Conservation (phyloP, 2,329 filamentous ascomycete species). For the Cercospora sp. region DNA sequence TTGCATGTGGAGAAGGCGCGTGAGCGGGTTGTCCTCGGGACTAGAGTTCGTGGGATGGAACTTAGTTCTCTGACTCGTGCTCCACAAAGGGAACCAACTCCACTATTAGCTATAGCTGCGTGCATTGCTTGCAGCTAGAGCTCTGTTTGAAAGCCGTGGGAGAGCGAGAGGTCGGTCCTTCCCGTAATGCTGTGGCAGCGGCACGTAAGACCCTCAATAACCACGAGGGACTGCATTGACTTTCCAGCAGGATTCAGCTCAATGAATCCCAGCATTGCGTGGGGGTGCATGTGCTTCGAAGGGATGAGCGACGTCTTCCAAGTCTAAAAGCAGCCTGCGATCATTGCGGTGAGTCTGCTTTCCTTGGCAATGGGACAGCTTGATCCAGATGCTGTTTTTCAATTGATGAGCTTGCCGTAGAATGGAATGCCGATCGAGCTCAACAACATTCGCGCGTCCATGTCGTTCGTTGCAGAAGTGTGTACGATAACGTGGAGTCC, state of each 20-base stretch:
- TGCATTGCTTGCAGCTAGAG: neutral
- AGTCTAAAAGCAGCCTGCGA: neutral
- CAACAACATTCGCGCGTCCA: conserved; percentile 76
- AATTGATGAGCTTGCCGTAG: conserved; percentile 68
- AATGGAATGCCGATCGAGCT: conserved; percentile 76
- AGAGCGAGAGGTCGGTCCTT: neutral
- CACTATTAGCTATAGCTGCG: conserved; percentile 3
- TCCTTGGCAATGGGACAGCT: neutral
- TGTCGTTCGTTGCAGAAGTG: conserved; percentile 80
- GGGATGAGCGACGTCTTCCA: neutral
- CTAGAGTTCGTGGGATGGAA: conserved; percentile 6
- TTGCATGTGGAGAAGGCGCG: neutral
- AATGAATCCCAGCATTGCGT: neutral
- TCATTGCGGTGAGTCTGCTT: neutral
- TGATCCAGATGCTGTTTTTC: conserved; percentile 20
- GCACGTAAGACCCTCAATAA: neutral
- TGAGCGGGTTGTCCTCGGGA: conserved; percentile 1
- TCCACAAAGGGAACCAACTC: neutral
- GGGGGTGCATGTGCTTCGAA: neutral
- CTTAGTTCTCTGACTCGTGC: neutral
- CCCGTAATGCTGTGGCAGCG: neutral
- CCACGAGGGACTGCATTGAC: neutral
- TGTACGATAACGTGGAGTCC: conserved; percentile 81
- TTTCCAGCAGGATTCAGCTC: neutral
- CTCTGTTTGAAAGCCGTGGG: neutral